Conservation (phyloP, 2,329 filamentous ascomycete species). For the Arachnomyces sp. region DNA sequence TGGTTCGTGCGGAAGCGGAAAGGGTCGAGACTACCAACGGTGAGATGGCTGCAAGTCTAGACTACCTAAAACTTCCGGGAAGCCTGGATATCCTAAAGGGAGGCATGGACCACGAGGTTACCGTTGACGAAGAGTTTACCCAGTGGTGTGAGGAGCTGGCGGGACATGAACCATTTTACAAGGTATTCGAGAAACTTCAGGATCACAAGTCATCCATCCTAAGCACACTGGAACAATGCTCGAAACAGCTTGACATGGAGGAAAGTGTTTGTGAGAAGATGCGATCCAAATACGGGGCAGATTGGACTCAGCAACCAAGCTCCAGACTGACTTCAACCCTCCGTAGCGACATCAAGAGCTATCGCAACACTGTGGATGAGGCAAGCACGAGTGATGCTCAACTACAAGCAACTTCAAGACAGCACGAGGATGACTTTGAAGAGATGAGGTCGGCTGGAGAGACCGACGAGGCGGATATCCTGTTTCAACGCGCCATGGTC, state of each 20-base stretch:
- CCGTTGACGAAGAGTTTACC: constrained; percentile 83
- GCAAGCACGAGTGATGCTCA: constrained; percentile 80
- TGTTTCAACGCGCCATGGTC: constrained; percentile 81
- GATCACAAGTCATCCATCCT: constrained; percentile 70
- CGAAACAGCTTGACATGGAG: constrained; percentile 89
- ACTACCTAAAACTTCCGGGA: constrained; percentile 83
- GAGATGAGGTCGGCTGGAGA: constrained; percentile 90
- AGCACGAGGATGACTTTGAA: constrained; percentile 82
- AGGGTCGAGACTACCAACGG: constrained; percentile 86
- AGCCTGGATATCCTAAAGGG: constrained; percentile 89
- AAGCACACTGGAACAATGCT: constrained; percentile 65
- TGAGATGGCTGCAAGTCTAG: constrained; percentile 90
- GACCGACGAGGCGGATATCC: constrained; percentile 73
- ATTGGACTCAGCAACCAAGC: constrained; percentile 97
- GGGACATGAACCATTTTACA: constrained; percentile 69
- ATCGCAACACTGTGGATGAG: constrained; percentile 82
- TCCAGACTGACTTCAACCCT: constrained; percentile 81
- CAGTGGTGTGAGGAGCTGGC: constrained; percentile 92
- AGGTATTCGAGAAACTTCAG: constrained; percentile 71
- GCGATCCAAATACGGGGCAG: constrained; percentile 89
- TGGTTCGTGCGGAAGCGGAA: constrained; percentile 88
- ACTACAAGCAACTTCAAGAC: constrained; percentile 72
- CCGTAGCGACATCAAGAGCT: constrained; percentile 77
- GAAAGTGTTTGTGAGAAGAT: constrained; percentile 99
- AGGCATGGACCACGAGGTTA: constrained; percentile 80